Conservation (phyloP, 352 stramenopile genomes). For the Pythium scleroteichum region DNA sequence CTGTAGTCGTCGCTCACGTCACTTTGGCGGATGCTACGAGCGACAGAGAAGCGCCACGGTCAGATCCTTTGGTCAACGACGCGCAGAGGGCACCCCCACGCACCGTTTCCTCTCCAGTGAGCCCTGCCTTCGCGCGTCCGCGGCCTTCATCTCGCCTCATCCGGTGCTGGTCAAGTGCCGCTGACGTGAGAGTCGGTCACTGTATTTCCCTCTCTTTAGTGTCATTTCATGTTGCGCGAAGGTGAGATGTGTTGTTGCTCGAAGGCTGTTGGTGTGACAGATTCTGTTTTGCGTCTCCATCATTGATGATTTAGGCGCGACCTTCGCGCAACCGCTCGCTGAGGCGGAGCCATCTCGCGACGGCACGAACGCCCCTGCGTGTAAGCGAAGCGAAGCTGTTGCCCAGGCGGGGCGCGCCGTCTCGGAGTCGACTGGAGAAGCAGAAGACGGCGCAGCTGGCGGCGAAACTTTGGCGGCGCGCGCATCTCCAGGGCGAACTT, state of each 20-base stretch:
- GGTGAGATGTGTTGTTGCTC: not conserved
- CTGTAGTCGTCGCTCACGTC: not conserved
- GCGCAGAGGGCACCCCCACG: not conserved
- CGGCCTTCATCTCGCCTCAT: slow-evolving; percentile 14
- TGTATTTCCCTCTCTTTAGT: not conserved
- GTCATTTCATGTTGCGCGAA: not conserved
- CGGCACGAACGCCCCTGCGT: too few relatives aligned
- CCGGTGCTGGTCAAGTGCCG: not conserved
- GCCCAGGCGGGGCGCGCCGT: too few relatives aligned
- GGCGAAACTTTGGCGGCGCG: too few relatives aligned
- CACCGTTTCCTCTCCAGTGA: slow-evolving; percentile 13
- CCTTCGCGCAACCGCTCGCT: not conserved
- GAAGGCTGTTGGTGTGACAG: not conserved
- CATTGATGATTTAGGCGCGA: too few relatives aligned
- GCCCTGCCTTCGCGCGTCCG: slow-evolving; percentile 20
- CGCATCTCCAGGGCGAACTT: too few relatives aligned
- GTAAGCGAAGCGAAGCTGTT: too few relatives aligned
- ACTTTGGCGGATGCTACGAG: slow-evolving; percentile 5
- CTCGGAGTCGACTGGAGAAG: too few relatives aligned
- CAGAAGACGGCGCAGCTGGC: too few relatives aligned
- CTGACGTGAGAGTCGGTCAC: not conserved
- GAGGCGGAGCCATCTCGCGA: not conserved
- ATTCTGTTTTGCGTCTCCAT: too few relatives aligned
- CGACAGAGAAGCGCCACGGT: not conserved
- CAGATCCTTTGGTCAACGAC: not conserved